These are phyloP conservation scores for Fusarium foetens DNA, from an alignment of 2,329 filamentous ascomycete genomes.

Conservation along the genomic window DNA sequence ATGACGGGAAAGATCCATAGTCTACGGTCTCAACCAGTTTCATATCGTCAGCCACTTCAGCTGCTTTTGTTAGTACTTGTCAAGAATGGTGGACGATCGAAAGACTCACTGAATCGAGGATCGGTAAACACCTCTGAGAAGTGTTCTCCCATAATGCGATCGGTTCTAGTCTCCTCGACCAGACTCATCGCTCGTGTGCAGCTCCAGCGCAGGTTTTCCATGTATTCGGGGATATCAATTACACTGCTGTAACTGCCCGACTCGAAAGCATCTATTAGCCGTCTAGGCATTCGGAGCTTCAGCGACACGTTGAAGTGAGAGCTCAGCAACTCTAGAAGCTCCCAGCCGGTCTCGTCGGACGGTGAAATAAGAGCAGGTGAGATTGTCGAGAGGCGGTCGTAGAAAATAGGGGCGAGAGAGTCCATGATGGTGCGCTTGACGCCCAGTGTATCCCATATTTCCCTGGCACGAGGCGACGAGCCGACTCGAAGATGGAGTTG, in stretches of 20 bases:
- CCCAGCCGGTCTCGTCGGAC: slow-evolving; percentile 46
- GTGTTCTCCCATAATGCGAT: slow-evolving; percentile 55
- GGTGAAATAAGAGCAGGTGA: slow-evolving; percentile 55
- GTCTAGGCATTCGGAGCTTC: slow-evolving; percentile 56
- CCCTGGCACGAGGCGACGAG: slow-evolving; percentile 57
- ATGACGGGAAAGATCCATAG: slow-evolving; percentile 62
- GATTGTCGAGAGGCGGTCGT: slow-evolving; percentile 64
- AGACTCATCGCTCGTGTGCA: slow-evolving; percentile 64
- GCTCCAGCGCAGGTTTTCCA: slow-evolving; percentile 57
- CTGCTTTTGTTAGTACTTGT: slow-evolving; percentile 46
- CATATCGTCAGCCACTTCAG: slow-evolving; percentile 53
- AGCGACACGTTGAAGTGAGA: slow-evolving; percentile 60
- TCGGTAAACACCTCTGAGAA: slow-evolving; percentile 56
- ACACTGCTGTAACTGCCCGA: slow-evolving; percentile 63
- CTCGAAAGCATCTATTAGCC: slow-evolving; percentile 59
- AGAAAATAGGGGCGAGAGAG: slow-evolving; percentile 63
- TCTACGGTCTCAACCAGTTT: slow-evolving; percentile 59
- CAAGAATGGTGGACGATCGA: accelerated
- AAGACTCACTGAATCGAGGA: slow-evolving; percentile 58
- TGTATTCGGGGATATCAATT: slow-evolving; percentile 58
- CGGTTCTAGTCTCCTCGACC: slow-evolving; percentile 61
- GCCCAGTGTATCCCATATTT: slow-evolving; percentile 62
- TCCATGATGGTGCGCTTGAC: slow-evolving; percentile 69
- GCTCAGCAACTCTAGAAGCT: slow-evolving; percentile 55
- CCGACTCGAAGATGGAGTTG: slow-evolving; percentile 64